Percentiles rank a stretch among this genome's conserved stretches.
These are phyloP conservation scores for Dillenia turbinata DNA, from an alignment of 164 flowering plant genomes.

Conservation along the genomic window DNA sequence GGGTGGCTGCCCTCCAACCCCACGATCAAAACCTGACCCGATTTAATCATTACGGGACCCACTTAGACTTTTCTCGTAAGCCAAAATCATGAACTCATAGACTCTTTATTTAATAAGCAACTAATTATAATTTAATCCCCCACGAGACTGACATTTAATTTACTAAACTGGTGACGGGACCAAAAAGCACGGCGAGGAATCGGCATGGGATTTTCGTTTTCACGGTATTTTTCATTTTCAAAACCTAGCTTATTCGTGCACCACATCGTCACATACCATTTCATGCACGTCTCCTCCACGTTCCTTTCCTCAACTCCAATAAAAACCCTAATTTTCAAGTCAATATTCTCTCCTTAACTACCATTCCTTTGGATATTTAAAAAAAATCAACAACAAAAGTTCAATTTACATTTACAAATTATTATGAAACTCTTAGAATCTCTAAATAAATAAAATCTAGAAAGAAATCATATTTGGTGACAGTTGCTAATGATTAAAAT, in stretches of 20 bases:
- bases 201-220: conserved; percentile 10
- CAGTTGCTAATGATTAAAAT: too few relatives aligned
- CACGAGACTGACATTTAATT: not conserved
- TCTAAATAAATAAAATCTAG: not conserved
- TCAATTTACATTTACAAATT: not conserved
- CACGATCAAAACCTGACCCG: conserved; percentile 36
- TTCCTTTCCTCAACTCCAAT: conserved; percentile 19
- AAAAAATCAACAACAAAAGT: too few relatives aligned
- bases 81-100: conserved; percentile 46
- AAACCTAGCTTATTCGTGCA: conserved; percentile 1
- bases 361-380: not conserved
- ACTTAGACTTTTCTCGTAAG: conserved; percentile 55
- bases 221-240: not conserved
- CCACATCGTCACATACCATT: conserved; percentile 1
- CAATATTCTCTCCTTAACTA: conserved; percentile 15
- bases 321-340: conserved; percentile 12
- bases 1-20: conserved; percentile 32
- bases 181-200: conserved; percentile 48
- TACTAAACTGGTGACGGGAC: conserved; percentile 21
- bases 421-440: not conserved
- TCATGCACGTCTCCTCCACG: conserved; percentile 84
- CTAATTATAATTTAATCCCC: not conserved
- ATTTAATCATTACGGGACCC: conserved; percentile 48
- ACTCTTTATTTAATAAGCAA: conserved; percentile 8
- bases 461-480: too few relatives aligned